Conservation (phyloP, 2,329 filamentous ascomycete species). For the Cladophialophora psammophila region DNA sequence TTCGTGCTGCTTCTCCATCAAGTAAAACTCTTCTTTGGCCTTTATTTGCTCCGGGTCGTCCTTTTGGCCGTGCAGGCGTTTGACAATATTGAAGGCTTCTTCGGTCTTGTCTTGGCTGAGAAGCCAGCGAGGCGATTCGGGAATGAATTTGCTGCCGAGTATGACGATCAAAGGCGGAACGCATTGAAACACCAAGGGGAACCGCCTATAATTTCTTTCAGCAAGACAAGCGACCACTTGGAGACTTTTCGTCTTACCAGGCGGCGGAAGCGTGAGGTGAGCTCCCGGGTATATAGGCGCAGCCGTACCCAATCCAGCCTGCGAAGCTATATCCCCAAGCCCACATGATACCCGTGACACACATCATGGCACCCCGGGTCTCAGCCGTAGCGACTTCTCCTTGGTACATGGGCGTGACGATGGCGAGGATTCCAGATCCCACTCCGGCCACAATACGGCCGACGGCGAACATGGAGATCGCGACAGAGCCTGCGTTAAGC, state of each 20-base stretch:
- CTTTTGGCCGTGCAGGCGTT: conserved; percentile 45
- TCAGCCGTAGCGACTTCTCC: conserved; percentile 37
- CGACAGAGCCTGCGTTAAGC: conserved; percentile 50
- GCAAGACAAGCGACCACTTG: too few species aligned
- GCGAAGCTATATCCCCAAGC: conserved; percentile 37
- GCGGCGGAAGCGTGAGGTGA: conserved; percentile 39
- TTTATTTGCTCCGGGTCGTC: conserved; percentile 46
- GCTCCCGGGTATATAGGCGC: conserved; percentile 58
- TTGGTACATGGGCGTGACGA: conserved; percentile 35
- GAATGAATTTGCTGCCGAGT: conserved; percentile 43
- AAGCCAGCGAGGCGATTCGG: conserved; percentile 46
- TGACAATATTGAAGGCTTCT: conserved; percentile 47
- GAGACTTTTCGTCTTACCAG: conserved; percentile 35
- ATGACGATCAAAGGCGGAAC: conserved; percentile 43
- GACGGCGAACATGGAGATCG: conserved; percentile 38
- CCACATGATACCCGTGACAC: conserved; percentile 35
- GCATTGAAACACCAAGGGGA: conserved; percentile 47
- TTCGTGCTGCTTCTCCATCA: conserved; percentile 55
- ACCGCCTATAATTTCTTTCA: conserved; percentile 29
- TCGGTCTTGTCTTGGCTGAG: conserved; percentile 51
- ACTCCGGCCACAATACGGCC: conserved; percentile 47
- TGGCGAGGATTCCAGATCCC: conserved; percentile 57
- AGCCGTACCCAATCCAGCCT: conserved; percentile 37
- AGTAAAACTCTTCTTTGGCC: conserved; percentile 52
- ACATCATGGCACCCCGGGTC: conserved; percentile 38